phyloP scores from a whole-genome alignment of 257 asterid species.

The Verbascum thapsus region DNA sequence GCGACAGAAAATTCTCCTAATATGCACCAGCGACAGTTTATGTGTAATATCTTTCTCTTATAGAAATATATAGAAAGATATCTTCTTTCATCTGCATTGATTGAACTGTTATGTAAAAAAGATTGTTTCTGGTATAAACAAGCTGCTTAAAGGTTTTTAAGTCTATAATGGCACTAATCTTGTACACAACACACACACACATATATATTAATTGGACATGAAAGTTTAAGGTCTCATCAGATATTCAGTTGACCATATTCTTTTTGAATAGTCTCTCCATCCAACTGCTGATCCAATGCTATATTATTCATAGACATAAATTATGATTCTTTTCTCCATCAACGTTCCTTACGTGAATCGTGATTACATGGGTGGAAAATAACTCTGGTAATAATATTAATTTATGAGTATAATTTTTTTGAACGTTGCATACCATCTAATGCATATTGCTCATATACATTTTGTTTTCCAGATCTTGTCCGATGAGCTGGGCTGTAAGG shows the following conservation, averaged over 20 bases:
- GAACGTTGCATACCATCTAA: conserved; percentile 4
- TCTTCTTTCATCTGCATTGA: conserved; percentile 9
- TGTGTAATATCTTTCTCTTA: neutral
- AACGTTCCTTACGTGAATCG: neutral
- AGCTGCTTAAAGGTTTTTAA: neutral
- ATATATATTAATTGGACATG: conserved; percentile 14
- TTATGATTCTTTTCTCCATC: conserved; percentile 1
- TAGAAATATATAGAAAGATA: neutral
- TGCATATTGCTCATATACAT: conserved; percentile 9
- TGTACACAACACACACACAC: no score
- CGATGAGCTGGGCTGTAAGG: conserved; percentile 80
- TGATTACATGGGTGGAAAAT: neutral
- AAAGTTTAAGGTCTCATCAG: conserved; percentile 6
- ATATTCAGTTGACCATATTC: conserved; percentile 6
- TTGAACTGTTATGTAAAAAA: conserved; percentile 10
- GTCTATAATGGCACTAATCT: neutral
- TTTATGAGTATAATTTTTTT: neutral
- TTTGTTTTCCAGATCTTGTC: conserved; percentile 75
- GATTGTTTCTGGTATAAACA: neutral
- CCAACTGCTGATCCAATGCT: conserved; percentile 16
- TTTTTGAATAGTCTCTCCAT: conserved; percentile 4
- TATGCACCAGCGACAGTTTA: neutral
- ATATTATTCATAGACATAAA: conserved; percentile 8
- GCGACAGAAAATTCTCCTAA: conserved; percentile 1
- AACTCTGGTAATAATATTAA: neutral